A percentile compares a stretch with the other conserved stretches of the same genome.
These are phyloP conservation scores for Filosporella fistucella DNA, from an alignment of 495 filamentous ascomycete genomes.

Conservation along the genomic window DNA sequence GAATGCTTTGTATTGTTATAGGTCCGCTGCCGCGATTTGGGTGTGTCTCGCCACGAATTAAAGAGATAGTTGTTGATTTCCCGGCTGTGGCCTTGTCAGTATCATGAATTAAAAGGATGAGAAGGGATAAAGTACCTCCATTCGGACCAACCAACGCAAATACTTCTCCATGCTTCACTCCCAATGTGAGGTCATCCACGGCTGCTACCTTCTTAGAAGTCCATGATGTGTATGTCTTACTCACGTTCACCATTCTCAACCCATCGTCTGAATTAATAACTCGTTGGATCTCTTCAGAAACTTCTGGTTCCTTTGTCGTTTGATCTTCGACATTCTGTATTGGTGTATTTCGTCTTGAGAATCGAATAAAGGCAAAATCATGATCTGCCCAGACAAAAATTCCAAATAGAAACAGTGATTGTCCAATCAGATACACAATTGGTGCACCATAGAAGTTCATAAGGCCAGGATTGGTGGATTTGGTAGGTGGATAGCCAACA, in stretches of 20 bases:
- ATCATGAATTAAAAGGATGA: background rate
- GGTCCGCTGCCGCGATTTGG: slow-evolving; percentile 59
- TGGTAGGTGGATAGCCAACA: slow-evolving; percentile 43
- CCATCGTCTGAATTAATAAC: slow-evolving; percentile 29
- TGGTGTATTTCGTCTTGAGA: slow-evolving; percentile 31
- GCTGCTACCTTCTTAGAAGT: slow-evolving; percentile 56
- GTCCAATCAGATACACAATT: slow-evolving; percentile 67
- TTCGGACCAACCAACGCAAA: slow-evolving; percentile 79
- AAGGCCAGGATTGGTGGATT: slow-evolving; percentile 57
- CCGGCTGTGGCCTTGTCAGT: no score
- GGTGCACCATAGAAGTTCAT: slow-evolving; percentile 71
- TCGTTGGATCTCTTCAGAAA: slow-evolving; percentile 35
- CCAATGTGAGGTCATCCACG: slow-evolving; percentile 76
- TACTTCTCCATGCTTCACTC: slow-evolving; percentile 66
- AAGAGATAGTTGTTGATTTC: slow-evolving; percentile 76
- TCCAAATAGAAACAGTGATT: slow-evolving; percentile 58
- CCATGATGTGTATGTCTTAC: slow-evolving; percentile 53
- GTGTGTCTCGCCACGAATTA: slow-evolving; percentile 73
- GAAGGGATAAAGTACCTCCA: slow-evolving; percentile 34
- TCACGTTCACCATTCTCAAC: slow-evolving; percentile 67
- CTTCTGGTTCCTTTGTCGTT: slow-evolving; percentile 33
- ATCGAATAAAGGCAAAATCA: slow-evolving; percentile 37
- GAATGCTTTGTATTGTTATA: slow-evolving; percentile 64
- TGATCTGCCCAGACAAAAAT: slow-evolving; percentile 67
- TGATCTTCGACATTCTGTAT: no score